Percentiles rank a stretch among this genome's conserved stretches.
phyloP scores from a whole-genome alignment of 2,329 filamentous ascomycete species.

The Hypoxylon sp. region DNA sequence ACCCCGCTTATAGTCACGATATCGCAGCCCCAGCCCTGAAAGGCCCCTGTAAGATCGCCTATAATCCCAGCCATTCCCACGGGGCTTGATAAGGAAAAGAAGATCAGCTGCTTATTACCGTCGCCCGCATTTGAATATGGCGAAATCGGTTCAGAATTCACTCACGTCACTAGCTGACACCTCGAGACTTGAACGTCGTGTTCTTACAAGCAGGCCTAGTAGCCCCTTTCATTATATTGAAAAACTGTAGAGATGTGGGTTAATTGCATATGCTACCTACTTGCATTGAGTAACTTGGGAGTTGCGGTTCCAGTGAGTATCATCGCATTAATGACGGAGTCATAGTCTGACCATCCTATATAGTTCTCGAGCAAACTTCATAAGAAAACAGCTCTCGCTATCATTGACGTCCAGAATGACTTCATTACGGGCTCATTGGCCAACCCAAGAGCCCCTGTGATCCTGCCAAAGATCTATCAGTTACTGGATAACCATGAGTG shows the following conservation, averaged over 20 bases:
- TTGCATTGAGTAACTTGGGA: conserved; percentile 18
- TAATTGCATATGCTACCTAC: conserved; percentile 15
- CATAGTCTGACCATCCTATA: neutral
- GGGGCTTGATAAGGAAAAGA: neutral
- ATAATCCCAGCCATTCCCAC: neutral
- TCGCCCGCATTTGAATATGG: neutral
- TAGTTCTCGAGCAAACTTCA: conserved; percentile 43
- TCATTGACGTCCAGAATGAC: conserved; percentile 46
- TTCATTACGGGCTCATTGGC: conserved; percentile 45
- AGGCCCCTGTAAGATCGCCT: neutral
- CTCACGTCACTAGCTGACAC: neutral
- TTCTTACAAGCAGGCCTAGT: neutral
- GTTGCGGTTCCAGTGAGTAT: conserved; percentile 34
- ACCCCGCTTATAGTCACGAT: conserved; percentile 23
- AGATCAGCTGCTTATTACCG: neutral
- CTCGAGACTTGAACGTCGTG: neutral
- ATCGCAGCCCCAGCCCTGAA: conserved; percentile 11
- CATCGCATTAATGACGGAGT: neutral
- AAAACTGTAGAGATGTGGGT: conserved; percentile 23
- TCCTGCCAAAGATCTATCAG: conserved; percentile 45
- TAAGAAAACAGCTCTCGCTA: conserved; percentile 44
- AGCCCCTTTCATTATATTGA: neutral
- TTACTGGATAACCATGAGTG: conserved; percentile 44
- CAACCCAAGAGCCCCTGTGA: conserved; percentile 41
- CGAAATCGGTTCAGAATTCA: neutral